Base-by-base conservation (phyloP, 176 grass and related monocot genomes). In the Oryza officinalis region DNA sequence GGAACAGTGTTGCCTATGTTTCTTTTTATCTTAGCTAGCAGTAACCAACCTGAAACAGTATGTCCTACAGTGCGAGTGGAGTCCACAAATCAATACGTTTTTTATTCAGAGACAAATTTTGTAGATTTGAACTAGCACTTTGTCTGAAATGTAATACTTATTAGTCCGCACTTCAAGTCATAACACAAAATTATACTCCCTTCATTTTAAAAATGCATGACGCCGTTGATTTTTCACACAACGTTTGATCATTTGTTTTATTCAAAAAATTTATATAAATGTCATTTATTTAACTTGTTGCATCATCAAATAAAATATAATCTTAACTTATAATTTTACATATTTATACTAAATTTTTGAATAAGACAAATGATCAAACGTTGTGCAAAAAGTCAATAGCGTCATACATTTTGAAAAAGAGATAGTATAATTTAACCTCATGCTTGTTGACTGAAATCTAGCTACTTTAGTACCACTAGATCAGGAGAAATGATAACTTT, bases 91-190 rank as follows among this genome's bases (percentile, higher is more conserved):
- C 69, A 57, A 9, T 7, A 47, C 13, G 2, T 9, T 57, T 22
- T 22, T 57, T 57, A 4, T 47, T 13, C 13, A 15, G 13, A 47
- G 13, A 47, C n/a, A 69, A 63, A 49, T 33, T 63, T n/a, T 70
- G 3, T 32, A 32, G 23, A 47, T 7, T 71, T 20, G 6, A 49
- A 40, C 25, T 23, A 41, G 25, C 67, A 72, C 2, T 63, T 66
- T 66, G 27, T 88, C 40, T 33, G 8, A 67, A 47, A 27, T 67
- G 26, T 67, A 20, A 76, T 68, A 69, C 67, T 74, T 11, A 20
- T 27, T 54, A 49, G 9, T 17, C 14, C 5, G 7, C 27, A 13
- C 12, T 64, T 73, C 15, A 63, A 63, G 22, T 35, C 43, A 30
- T 60, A 60, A 60, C 22, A 8, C 54, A 60, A 23, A 52, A 60